Percentiles rank a stretch among this genome's conserved stretches.
phyloP scores from a whole-genome alignment of 169 alveolate species.

The Perkinsus olseni region DNA sequence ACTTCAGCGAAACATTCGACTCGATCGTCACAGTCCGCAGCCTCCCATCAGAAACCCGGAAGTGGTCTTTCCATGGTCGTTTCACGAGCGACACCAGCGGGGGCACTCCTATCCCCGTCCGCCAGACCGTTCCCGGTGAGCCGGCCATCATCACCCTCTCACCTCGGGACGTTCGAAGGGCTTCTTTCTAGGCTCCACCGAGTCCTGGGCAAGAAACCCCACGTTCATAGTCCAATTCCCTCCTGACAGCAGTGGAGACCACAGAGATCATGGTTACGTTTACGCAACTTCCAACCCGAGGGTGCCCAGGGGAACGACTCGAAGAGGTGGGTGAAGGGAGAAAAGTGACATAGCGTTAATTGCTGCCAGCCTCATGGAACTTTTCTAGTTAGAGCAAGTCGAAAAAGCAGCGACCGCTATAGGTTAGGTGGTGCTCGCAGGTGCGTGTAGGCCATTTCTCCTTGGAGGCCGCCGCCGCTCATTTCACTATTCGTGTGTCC shows the following conservation, averaged over 20 bases:
- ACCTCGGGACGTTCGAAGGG: neutral
- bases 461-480: too few species aligned
- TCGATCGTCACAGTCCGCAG: neutral
- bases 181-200: neutral
- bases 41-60: neutral
- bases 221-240: neutral
- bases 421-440: too few species aligned
- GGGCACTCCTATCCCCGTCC: neutral
- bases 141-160: neutral
- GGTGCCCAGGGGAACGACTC: neutral
- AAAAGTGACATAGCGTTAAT: too few species aligned
- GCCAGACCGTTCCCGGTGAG: neutral
- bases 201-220: neutral
- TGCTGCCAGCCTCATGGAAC: too few species aligned
- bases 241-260: neutral
- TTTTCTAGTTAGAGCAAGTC: too few species aligned
- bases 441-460: too few species aligned
- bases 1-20: neutral
- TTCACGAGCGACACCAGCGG: neutral
- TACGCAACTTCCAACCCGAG: neutral
- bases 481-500: too few species aligned
- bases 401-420: too few species aligned
- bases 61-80: neutral
- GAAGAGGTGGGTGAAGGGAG: neutral
- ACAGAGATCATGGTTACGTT: neutral